Evolutionary conservation across 1,139 yeast species (phyloP).

Genomic region (Yamadazyma dendronema): DNA sequence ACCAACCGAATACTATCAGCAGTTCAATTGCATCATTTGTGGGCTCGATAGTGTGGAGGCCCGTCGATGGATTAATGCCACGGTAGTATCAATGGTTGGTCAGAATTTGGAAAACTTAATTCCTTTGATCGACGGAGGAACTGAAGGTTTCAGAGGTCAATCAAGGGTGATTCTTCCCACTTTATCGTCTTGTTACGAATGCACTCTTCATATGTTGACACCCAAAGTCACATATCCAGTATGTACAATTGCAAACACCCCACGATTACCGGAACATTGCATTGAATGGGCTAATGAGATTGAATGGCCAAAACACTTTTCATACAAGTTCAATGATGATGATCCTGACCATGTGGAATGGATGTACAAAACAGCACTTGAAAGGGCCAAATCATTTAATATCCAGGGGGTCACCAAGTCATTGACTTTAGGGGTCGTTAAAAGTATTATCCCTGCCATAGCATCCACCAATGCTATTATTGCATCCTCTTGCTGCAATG

Average conservation of each 20-base stretch:
- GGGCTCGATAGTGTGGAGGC: conserved; percentile 93
- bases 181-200: conserved; percentile 86
- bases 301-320: conserved; percentile 63
- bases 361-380: conserved; percentile 55
- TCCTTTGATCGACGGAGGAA: conserved; percentile 93
- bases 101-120: conserved; percentile 50
- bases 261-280: conserved; percentile 91
- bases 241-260: conserved; percentile 93
- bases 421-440: conserved; percentile 83
- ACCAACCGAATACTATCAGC: conserved; percentile 59
- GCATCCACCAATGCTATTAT: conserved; percentile 93
- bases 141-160: conserved; percentile 94
- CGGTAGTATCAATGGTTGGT: conserved; percentile 62
- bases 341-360: conserved; percentile 63
- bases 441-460: conserved; percentile 89
- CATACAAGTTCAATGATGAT: conserved; percentile 63
- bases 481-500: conserved; percentile 90
- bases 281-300: conserved; percentile 86
- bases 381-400: conserved; percentile 61
- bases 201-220: conserved; percentile 76
- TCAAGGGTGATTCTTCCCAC: conserved; percentile 85
- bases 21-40: conserved; percentile 74
- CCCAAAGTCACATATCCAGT: conserved; percentile 78
- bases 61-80: conserved; percentile 86
- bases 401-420: conserved; percentile 73